A percentile compares a stretch with the other conserved stretches of the same genome.
Conservation (phyloP, 2,329 filamentous ascomycete species). For the Ophiostoma populinum region DNA sequence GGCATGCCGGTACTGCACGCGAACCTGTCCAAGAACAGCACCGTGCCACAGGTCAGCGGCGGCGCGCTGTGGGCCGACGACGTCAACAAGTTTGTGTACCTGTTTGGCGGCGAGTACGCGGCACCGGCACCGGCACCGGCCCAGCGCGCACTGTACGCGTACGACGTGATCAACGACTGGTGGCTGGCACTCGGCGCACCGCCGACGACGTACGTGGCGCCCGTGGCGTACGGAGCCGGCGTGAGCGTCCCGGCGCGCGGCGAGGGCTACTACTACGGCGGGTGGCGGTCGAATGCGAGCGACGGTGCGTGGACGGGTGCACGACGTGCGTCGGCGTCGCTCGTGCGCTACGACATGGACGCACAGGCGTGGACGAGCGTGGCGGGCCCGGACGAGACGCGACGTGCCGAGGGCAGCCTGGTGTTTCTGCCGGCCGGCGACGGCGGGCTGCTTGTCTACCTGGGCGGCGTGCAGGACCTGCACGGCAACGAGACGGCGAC, state of each 20-base stretch:
- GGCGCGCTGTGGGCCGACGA: slow-evolving; percentile 40
- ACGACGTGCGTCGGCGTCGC: slow-evolving; percentile 28
- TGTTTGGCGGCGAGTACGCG: slow-evolving; percentile 41
- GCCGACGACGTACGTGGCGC: slow-evolving; percentile 20
- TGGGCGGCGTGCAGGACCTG: slow-evolving; percentile 38
- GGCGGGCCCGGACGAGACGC: slow-evolving; percentile 32
- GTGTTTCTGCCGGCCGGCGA: slow-evolving; percentile 43
- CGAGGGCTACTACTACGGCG: slow-evolving; percentile 44
- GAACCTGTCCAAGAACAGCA: slow-evolving; percentile 40
- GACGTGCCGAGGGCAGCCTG: slow-evolving; percentile 42
- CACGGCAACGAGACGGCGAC: slow-evolving; percentile 28
- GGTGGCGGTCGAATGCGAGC: slow-evolving; percentile 39
- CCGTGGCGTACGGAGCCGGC: slow-evolving; percentile 39
- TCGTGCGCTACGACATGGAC: slow-evolving; percentile 41
- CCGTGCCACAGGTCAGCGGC: slow-evolving; percentile 30
- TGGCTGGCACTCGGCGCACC: slow-evolving; percentile 33
- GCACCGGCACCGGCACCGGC: slow-evolving; percentile 22
- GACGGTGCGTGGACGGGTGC: slow-evolving; percentile 29
- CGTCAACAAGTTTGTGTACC: slow-evolving; percentile 44
- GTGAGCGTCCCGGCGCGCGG: slow-evolving; percentile 35
- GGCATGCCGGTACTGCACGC: slow-evolving; percentile 35
- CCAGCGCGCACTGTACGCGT: slow-evolving; percentile 32
- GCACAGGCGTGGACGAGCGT: slow-evolving; percentile 32
- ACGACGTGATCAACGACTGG: slow-evolving; percentile 36
- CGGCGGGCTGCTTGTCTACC: slow-evolving; percentile 40